Evolutionary conservation across 495 filamentous ascomycete genomes (phyloP).

Genomic region (Friedmanniomyces endolithicus): DNA sequence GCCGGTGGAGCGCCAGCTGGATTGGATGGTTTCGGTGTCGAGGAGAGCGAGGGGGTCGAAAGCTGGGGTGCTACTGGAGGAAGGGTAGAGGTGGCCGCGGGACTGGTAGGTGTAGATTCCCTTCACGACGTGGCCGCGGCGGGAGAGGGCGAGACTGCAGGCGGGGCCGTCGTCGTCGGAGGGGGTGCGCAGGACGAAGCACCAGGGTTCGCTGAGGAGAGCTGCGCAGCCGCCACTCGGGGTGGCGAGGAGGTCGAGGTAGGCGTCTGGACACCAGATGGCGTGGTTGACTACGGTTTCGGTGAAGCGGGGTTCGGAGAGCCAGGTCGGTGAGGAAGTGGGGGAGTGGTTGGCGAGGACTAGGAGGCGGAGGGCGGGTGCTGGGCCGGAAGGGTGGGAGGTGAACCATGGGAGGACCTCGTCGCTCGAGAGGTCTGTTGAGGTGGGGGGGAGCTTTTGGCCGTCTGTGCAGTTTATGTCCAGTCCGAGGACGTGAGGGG

Average conservation of each 20-base stretch:
- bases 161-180: background rate
- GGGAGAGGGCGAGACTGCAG: background rate
- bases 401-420: background rate
- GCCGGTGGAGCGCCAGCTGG: conserved; percentile 3
- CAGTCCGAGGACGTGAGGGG: background rate
- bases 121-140: background rate
- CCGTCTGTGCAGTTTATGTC: background rate
- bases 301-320: background rate
- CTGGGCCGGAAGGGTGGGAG: background rate
- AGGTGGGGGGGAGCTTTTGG: background rate
- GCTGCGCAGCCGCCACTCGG: background rate
- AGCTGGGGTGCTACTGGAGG: background rate
- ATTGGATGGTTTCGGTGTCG: background rate
- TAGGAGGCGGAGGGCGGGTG: background rate
- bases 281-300: background rate
- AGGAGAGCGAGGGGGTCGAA: background rate
- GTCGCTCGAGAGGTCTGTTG: background rate
- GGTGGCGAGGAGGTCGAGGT: background rate
- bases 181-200: background rate
- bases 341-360: background rate
- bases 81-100: background rate
- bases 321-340: background rate
- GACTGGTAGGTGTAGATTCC: conserved; percentile 1
- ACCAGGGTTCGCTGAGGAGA: background rate
- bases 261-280: conserved; percentile 2